Evolutionary conservation across 106 monocot species (phyloP).

Genomic region (Agapanthus africanus): DNA sequence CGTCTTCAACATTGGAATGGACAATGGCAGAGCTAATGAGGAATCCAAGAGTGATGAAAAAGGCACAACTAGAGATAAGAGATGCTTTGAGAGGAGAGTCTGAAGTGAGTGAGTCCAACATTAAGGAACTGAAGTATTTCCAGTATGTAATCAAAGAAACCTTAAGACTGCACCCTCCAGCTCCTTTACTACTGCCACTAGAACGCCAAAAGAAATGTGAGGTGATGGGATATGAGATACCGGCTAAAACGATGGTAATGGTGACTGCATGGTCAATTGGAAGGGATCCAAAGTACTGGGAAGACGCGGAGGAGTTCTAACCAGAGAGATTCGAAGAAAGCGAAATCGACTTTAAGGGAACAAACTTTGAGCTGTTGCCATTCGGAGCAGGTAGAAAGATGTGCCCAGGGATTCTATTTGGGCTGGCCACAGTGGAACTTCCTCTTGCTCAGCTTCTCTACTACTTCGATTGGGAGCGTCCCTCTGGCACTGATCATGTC

Average conservation of each 20-base stretch:
- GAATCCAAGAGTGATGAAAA: conserved; percentile 7
- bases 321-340: conserved; percentile 9
- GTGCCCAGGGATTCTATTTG: conserved; percentile 13
- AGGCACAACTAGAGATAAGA: conserved; percentile 7
- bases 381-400: conserved; percentile 11
- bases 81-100: not conserved
- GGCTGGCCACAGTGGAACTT: not conserved
- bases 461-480: conserved; percentile 15
- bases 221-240: not conserved
- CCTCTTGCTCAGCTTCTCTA: not conserved
- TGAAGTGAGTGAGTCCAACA: not conserved
- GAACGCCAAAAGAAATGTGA: conserved; percentile 1
- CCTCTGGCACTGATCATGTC: not conserved
- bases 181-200: conserved; percentile 3
- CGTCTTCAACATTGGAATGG: not conserved
- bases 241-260: not conserved
- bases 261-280: conserved; percentile 12
- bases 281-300: conserved; percentile 10
- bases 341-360: conserved; percentile 4
- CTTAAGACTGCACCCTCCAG: conserved; percentile 3
- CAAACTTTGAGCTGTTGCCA: conserved; percentile 5
- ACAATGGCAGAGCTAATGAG: conserved; percentile 9
- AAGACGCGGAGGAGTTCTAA: conserved; percentile 7
- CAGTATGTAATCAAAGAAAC: conserved; percentile 8
- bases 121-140: not conserved